Conservation (phyloP, 2,329 filamentous ascomycete species). For the Westerdykella sp. region DNA sequence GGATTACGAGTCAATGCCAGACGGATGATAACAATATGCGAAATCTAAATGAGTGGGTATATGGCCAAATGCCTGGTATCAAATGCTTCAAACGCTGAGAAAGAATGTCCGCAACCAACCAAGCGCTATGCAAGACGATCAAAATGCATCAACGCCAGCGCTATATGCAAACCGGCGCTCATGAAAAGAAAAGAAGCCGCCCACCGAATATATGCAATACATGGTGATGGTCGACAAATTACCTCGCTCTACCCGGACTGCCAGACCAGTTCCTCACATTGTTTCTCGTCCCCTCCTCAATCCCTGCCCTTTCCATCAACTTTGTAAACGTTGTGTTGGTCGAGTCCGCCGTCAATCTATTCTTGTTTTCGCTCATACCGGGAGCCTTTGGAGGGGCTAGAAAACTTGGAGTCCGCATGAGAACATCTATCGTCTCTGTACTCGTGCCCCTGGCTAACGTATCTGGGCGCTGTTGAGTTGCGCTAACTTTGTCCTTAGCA, state of each 20-base stretch:
- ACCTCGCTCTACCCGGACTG: constrained; percentile 8
- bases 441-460: constrained; percentile 25
- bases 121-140: too few relatives aligned
- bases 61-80: too few relatives aligned
- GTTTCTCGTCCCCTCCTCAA: constrained; percentile 25
- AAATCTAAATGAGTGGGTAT: too few relatives aligned
- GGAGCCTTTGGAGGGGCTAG: constrained; percentile 27
- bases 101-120: too few relatives aligned
- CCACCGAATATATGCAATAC: too few relatives aligned
- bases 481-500: neutral
- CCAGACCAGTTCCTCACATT: constrained; percentile 22
- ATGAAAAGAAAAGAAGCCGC: too few relatives aligned
- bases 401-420: constrained; percentile 37
- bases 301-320: constrained; percentile 40
- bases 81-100: too few relatives aligned
- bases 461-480: constrained; percentile 4
- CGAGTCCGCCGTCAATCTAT: constrained; percentile 27
- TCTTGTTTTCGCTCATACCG: constrained; percentile 22
- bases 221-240: neutral
- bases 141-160: too few relatives aligned
- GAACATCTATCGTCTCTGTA: constrained; percentile 41
- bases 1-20: too few relatives aligned
- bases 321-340: constrained; percentile 37
- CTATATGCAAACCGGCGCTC: too few relatives aligned
- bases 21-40: too few relatives aligned